Evolutionary conservation across 23 red algal genomes (phyloP).

Genomic region (Gracilaria domingensis): DNA sequence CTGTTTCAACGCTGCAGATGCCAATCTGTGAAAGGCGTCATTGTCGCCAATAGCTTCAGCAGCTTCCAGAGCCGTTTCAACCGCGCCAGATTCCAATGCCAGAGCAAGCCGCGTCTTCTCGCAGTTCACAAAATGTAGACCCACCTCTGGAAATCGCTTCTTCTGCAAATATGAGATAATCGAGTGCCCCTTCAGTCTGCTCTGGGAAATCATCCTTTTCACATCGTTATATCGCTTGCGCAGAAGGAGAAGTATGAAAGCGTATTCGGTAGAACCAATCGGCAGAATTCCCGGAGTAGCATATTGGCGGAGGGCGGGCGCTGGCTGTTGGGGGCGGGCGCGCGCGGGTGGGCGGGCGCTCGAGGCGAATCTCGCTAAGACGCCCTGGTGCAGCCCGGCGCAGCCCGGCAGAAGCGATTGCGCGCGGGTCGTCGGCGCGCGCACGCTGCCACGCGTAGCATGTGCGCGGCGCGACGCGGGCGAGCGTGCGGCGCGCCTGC

Average conservation of each 20-base stretch:
- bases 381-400: background rate
- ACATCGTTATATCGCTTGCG: conserved; percentile 96
- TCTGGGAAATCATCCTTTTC: conserved; percentile 84
- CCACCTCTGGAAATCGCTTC: conserved; percentile 98
- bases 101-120: conserved; percentile 93
- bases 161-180: no score
- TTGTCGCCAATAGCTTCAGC: conserved; percentile 84
- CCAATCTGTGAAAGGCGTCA: conserved; percentile 81
- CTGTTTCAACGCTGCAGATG: conserved; percentile 78
- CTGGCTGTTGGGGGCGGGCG: background rate
- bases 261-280: conserved; percentile 97
- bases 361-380: no score
- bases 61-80: conserved; percentile 90
- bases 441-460: background rate
- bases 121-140: conserved; percentile 92
- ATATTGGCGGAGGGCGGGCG: background rate
- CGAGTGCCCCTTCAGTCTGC: conserved; percentile 87
- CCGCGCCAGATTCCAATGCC: conserved; percentile 88
- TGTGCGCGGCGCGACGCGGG: background rate
- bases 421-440: background rate
- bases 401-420: background rate
- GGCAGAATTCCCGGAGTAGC: no score
- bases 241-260: conserved; percentile 96
- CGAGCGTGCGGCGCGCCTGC: no score
- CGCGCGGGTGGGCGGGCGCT: background rate